Base-by-base conservation (phyloP, 2,329 filamentous ascomycete genomes). In the Calonectria crousiana region DNA sequence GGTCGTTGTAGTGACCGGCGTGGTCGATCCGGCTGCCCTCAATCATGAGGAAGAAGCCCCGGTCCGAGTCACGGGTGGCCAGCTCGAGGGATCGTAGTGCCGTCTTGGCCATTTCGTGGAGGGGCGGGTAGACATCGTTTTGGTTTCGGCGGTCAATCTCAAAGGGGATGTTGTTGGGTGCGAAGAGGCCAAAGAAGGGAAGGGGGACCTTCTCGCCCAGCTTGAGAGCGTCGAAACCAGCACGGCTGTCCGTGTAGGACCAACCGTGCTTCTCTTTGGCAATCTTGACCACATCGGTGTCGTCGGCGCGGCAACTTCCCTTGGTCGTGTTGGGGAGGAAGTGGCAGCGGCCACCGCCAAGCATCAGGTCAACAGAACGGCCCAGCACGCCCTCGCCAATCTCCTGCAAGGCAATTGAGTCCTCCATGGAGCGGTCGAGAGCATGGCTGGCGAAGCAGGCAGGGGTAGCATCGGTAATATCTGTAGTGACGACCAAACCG, bases 31-130 rank as follows among this genome's bases (percentile, higher is more conserved):
- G 91, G 80, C 95, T 98, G 6, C 96, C 97, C 85, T 99, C 97
- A 75, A 99, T 97, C 96, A 99, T 98, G 79, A 99, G 88, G 86
- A 99, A 99, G 88, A 98, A 99, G 6, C 97, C 97, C 84, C 97
- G 92, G 52, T 98, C 95, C 75, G 91, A 95, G 81, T 96, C 89
- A 81, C 91, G 89, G 0, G 97, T 98, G 0, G 96, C 97, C 73
- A 92, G 92, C 75, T 94, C 93, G 30, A 99, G 90, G 1, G 95
- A 92, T 18, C 90, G 91, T 75, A 99, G 88, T 1, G 97, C 96
- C 20, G 95, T 95, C 78, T 90, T 89, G 11, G 96, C 92, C 95
- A 98, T 98, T 85, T 98, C 96, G 82, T 94, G 94, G 51, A 99
- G 88, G 20, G 95, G 96, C 4, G 97, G 97, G 82, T 98, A 98